Evolutionary conservation across 345 rosid species (phyloP).

Genomic region (Heritiera littoralis): DNA sequence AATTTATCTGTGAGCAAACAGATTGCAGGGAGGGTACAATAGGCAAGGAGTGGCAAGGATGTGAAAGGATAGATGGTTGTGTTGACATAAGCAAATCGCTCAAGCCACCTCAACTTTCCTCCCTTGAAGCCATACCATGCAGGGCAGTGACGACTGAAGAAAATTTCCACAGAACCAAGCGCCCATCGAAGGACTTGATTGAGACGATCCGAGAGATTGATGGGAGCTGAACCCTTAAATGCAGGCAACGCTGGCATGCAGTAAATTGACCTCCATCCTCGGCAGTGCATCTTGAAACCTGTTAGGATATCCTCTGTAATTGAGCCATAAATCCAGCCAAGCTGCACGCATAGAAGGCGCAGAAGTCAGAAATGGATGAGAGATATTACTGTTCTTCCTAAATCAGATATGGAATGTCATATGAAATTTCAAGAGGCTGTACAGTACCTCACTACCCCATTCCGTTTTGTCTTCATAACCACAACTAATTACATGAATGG

Average conservation of each 20-base stretch:
- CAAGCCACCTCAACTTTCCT: constrained; percentile 95
- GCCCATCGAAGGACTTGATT: constrained; percentile 99
- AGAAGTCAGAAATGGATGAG: background rate
- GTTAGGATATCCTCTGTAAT: constrained; percentile 96
- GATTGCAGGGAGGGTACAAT: constrained; percentile 86
- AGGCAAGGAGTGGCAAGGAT: constrained; percentile 86
- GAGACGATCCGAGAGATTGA: constrained; percentile 90
- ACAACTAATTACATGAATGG: constrained; percentile 96
- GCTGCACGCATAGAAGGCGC: constrained; percentile 47
- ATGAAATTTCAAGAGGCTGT: constrained; percentile 8
- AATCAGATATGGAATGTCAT: background rate
- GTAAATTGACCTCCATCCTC: constrained; percentile 98
- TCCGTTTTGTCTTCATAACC: constrained; percentile 99
- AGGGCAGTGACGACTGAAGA: constrained; percentile 94
- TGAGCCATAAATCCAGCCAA: constrained; percentile 98
- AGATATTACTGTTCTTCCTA: background rate
- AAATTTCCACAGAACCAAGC: constrained; percentile 96
- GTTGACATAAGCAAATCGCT: constrained; percentile 84
- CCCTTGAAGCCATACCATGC: constrained; percentile 85
- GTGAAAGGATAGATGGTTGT: constrained; percentile 97
- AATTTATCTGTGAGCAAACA: constrained; percentile 95
- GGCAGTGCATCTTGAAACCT: constrained; percentile 99
- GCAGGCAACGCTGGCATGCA: constrained; percentile 93
- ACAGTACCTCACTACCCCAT: constrained; percentile 91
- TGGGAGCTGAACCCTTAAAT: constrained; percentile 97